These are phyloP conservation scores for Globisporangium uncinulatum DNA, from an alignment of 352 stramenopile species.

Conservation along the genomic window DNA sequence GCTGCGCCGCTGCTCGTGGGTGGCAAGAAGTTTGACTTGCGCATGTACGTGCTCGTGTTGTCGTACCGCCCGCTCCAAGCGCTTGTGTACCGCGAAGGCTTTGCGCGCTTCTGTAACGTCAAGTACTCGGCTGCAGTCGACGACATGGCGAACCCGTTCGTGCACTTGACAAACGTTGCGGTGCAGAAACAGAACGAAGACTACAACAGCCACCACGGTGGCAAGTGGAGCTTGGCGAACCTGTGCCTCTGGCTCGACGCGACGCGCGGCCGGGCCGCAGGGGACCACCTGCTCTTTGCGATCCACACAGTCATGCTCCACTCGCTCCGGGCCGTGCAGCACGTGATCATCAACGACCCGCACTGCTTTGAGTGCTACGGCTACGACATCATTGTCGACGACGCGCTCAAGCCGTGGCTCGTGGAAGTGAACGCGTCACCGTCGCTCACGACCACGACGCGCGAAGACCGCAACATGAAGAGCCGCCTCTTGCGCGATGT, in stretches of 20 bases:
- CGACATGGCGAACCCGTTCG: constrained; percentile 90
- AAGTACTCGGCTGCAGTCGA: constrained; percentile 80
- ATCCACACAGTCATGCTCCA: constrained; percentile 86
- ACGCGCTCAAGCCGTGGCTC: constrained; percentile 90
- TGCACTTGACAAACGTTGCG: constrained; percentile 87
- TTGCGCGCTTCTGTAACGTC: constrained; percentile 91
- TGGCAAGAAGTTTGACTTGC: constrained; percentile 92
- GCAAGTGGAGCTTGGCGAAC: constrained; percentile 89
- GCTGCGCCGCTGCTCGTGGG: constrained; percentile 86
- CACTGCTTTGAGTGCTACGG: constrained; percentile 95
- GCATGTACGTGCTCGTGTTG: constrained; percentile 90
- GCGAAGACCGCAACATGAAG: constrained; percentile 78
- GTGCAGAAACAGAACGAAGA: constrained; percentile 90
- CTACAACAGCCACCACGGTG: constrained; percentile 88
- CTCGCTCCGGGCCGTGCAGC: constrained; percentile 82
- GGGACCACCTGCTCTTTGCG: constrained; percentile 54
- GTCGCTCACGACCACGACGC: constrained; percentile 64
- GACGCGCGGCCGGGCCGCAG: constrained; percentile 40
- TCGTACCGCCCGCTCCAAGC: constrained; percentile 84
- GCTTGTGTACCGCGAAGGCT: constrained; percentile 82
- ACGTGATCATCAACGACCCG: constrained; percentile 91
- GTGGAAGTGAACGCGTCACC: constrained; percentile 86
- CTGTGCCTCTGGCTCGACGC: constrained; percentile 82
- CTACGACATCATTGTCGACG: constrained; percentile 94
- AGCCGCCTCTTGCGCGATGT: constrained; percentile 64